Evolutionary conservation across 305 asterid species (phyloP), one percentile per base, ranked within the genome.

Genomic region (Coffea humblotiana): DNA sequence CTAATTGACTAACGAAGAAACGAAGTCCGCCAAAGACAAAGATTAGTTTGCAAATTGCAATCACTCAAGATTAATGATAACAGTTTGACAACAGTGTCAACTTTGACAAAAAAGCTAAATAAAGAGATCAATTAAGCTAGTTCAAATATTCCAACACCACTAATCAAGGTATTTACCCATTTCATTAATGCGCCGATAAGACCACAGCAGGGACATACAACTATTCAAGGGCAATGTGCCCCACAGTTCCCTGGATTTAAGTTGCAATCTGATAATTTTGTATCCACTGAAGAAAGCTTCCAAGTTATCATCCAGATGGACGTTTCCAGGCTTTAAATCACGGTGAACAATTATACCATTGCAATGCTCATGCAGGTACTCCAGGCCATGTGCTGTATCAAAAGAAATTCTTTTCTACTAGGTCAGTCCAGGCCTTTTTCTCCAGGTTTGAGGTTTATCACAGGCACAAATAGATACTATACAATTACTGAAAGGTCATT

Each of bases 201-300:
- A 32, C 32, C 32, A 32, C 32, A 32, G 32, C 32, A 32, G 32
- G 32, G 1, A 32, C 32, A 32, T 40, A 91, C 76, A 95, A 79
- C 78, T 95, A 95, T 85, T 93, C 99, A 0, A 97, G 99, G 52
- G 98, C 98, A 56, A 94, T 94, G 77, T 94, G 98, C 52, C 98
- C 98, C 98, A 94, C 93, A 1, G 98, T 95, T 69, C 98, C 98
- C 8, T 98, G 98, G 76, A 95, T 88, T 85, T 90, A 97, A 75
- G 98, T 95, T 2, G 98, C 93, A 21, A 95, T 95, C 97, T 7
- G 99, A 93, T 7, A 81, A 87, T 54, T 92, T 88, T 0, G 94
- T 74, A 79, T 95, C 98, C 74, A 95, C 94, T 14, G 86, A 15
- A 93, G 97, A 48, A 95, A 19, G 98, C 90, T 29, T 92, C 97